Base-by-base conservation (phyloP, 2,329 filamentous ascomycete genomes). In the Fusarium avenaceum region DNA sequence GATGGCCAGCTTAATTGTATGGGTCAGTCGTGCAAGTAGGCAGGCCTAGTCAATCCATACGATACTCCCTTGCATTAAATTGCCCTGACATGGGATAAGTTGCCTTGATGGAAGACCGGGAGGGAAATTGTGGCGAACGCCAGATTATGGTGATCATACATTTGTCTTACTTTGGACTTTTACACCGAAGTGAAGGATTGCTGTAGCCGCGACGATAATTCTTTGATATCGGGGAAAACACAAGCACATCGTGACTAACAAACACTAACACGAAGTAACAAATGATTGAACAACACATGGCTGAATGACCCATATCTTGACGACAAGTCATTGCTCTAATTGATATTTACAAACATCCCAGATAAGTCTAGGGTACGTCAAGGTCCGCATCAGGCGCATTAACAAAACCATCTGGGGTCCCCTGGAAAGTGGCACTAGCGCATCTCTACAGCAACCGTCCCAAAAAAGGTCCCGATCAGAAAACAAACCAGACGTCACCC, bases 401-500 rank as follows among this genome's bases (percentile, higher is more conserved):
- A 38, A 38, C 35, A 19, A 38, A 17, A 50, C 17, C 28, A 44
- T 33, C 43, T 17, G 32, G 43, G 67, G 62, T 26, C 67, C 70
- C 54, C 54, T 65, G 60, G 49, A 63, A 61, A 46, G 22, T 22
- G 22, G 51, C 42, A 15, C 56, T 55, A 42, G 7, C 10, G 7
- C 20, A 67, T 74, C 67, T 35, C 71, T 59, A 74, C 44, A 69
- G 72, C 71, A 74, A 74, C 72, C 17, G 3, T 2, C 10, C 44
- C 44, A 45, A 54, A 45, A 68, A 52, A 48, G 24, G 20, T 33
- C 24, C 24, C 24, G 4, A 2, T 24, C 54, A n/a, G 50, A 70
- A 71, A 67, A 74, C 67, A 68, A 71, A 71, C 59, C 33, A 64
- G 60, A 73, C 70, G 72, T 73, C 74, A 74, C 72, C 68, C 59